Conservation (phyloP, 257 asterid genomes). For the Solanum bukasovii region DNA sequence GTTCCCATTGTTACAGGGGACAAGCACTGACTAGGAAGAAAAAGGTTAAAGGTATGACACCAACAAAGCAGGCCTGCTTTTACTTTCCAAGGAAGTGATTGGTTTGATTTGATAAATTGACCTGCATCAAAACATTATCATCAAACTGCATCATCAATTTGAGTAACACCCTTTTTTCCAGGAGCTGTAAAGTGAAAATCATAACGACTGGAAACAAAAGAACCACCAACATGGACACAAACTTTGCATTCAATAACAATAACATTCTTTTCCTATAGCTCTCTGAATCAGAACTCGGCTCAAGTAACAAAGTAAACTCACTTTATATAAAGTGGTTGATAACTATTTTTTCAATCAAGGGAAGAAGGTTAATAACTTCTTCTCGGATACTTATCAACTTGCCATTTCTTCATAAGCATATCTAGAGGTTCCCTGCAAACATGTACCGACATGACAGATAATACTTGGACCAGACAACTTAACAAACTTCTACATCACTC, state of each 20-base stretch:
- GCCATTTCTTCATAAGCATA: background rate
- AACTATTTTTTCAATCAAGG: background rate
- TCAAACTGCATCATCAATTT: background rate
- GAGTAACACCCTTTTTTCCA: background rate
- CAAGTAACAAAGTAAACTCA: background rate
- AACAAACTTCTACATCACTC: background rate
- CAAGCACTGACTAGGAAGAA: background rate
- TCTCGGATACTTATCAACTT: background rate
- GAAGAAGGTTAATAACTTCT: background rate
- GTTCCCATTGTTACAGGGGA: conserved; percentile 10
- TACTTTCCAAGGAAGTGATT: background rate
- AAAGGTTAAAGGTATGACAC: background rate
- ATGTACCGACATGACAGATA: background rate
- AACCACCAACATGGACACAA: background rate
- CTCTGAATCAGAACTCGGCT: background rate
- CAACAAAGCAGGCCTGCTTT: background rate
- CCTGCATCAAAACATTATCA: background rate
- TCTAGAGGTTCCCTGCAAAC: background rate
- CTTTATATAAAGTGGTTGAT: background rate
- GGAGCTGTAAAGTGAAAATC: background rate
- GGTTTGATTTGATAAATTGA: background rate
- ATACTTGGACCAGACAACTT: background rate
- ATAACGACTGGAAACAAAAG: background rate
- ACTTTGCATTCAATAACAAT: background rate
- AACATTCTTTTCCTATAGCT: background rate